phyloP scores from a whole-genome alignment of 192 early-diverging fungal genomes.

The Backusella tarrabulga region DNA sequence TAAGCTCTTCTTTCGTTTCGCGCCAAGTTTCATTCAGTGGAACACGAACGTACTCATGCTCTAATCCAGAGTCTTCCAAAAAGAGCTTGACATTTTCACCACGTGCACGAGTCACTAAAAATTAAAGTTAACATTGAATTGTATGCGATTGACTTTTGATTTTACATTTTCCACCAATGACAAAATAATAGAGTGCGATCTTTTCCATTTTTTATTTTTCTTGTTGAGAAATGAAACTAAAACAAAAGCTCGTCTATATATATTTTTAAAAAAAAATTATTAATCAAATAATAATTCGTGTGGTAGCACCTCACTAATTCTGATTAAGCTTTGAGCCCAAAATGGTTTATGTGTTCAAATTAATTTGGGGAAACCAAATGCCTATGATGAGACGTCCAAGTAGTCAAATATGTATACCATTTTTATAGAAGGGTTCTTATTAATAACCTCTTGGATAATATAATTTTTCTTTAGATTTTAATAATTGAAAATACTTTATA shows the following conservation, averaged over 20 bases:
- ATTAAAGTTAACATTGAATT: neutral
- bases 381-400: neutral
- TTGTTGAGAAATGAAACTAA: neutral
- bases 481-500: no score
- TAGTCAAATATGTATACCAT: neutral
- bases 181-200: neutral
- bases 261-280: neutral
- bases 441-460: neutral
- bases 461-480: neutral
- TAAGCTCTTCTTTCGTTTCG: neutral
- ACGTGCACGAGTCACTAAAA: neutral
- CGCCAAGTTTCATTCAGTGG: neutral
- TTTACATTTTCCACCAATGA: neutral
- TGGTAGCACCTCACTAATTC: neutral
- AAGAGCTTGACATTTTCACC: conserved; percentile 1
- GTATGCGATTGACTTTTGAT: neutral
- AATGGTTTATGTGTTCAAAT: neutral
- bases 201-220: neutral
- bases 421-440: neutral
- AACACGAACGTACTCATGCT: neutral
- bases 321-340: neutral
- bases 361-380: neutral
- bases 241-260: no score
- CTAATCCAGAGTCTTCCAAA: neutral
- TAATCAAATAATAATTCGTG: neutral